These are phyloP conservation scores for Diplodia corticola DNA, from an alignment of 2,329 filamentous ascomycete genomes.

Conservation along the genomic window DNA sequence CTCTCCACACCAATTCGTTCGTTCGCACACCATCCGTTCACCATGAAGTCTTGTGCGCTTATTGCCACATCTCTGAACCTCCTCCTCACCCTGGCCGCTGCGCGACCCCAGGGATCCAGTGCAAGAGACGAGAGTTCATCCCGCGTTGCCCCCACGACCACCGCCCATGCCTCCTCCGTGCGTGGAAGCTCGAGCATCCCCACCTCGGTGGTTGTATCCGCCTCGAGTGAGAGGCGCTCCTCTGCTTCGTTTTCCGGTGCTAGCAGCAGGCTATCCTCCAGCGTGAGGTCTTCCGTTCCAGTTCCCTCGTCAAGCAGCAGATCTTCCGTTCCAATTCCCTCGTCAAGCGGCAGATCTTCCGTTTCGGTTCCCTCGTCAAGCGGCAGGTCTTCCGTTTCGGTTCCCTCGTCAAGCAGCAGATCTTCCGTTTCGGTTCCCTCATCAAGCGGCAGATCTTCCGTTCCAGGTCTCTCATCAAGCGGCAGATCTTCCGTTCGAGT, in stretches of 20 bases:
- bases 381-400: too few species aligned
- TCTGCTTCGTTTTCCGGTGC: too few species aligned
- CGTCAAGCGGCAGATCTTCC: too few species aligned
- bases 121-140: neutral
- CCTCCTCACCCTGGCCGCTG: slow-evolving; percentile 9
- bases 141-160: neutral
- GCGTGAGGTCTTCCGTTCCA: neutral
- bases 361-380: too few species aligned
- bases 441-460: neutral
- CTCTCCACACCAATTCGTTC: neutral
- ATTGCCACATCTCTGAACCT: slow-evolving; percentile 2
- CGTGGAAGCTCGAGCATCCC: neutral
- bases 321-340: neutral
- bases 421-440: neutral
- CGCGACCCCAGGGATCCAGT: neutral
- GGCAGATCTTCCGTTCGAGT: neutral
- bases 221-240: too few species aligned
- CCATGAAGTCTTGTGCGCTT: slow-evolving; percentile 13
- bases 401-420: too few species aligned
- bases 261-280: too few species aligned
- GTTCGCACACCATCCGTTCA: neutral
- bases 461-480: too few species aligned
- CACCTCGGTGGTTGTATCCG: too few species aligned
- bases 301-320: neutral
- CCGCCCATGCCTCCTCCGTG: too few species aligned